Conservation (phyloP, 2,329 filamentous ascomycete genomes). For the Graphiopsis chlorocephala region DNA sequence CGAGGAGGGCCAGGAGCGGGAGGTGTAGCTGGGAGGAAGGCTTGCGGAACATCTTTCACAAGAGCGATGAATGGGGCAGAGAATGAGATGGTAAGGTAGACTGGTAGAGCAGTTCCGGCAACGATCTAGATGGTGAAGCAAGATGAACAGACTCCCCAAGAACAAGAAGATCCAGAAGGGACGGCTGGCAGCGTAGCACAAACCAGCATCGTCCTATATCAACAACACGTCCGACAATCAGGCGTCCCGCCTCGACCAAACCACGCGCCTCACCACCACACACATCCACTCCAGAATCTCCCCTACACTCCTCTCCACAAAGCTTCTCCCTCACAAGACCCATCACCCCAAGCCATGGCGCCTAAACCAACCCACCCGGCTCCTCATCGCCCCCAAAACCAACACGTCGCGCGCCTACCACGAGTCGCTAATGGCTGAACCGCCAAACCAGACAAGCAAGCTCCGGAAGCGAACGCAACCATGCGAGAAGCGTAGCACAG, state of each 20-base stretch:
- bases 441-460: not conserved
- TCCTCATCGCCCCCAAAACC: not conserved
- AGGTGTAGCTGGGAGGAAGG: conserved; percentile 22
- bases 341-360: not conserved
- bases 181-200: not conserved
- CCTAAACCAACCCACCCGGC: not conserved
- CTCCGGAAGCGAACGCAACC: not conserved
- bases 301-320: not conserved
- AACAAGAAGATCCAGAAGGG: not conserved
- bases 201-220: not conserved
- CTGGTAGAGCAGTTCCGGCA: not conserved
- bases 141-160: not conserved
- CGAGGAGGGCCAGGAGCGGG: conserved; percentile 25
- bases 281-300: not conserved
- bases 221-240: not conserved
- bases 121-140: not conserved
- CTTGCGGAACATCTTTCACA: conserved; percentile 14
- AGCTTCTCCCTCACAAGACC: not conserved
- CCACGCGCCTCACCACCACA: not conserved
- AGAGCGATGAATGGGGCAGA: not conserved
- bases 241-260: not conserved
- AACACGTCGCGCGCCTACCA: not conserved
- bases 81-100: not conserved
- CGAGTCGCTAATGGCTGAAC: not conserved
- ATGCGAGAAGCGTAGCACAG: not conserved